Conservation (phyloP, 306 rosid species). For the Trifolium pratense region DNA sequence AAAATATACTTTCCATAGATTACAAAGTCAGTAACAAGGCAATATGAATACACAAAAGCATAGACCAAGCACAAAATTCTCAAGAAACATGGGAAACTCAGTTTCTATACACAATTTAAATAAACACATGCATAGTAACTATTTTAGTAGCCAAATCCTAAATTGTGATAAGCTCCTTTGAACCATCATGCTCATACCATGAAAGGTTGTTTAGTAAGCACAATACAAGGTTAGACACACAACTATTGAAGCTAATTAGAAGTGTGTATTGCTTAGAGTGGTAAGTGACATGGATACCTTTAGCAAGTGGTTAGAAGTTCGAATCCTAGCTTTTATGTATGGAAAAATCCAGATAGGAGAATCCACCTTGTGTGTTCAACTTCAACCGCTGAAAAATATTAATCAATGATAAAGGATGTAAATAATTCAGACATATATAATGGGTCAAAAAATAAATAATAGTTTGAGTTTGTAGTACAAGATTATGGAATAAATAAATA, state of each 20-base stretch:
- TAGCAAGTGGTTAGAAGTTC: background rate
- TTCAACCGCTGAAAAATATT: background rate
- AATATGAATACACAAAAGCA: background rate
- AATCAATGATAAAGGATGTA: background rate
- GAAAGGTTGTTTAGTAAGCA: background rate
- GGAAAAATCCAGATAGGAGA: background rate
- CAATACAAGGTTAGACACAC: background rate
- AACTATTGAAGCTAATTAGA: background rate
- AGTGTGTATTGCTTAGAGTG: background rate
- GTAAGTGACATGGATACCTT: background rate
- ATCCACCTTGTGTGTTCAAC: background rate
- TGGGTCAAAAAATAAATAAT: too few relatives aligned
- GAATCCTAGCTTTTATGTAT: background rate
- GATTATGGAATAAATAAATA: background rate
- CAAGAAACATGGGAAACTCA: background rate
- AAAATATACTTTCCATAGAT: constrained; percentile 34
- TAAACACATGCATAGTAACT: background rate
- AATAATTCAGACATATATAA: background rate
- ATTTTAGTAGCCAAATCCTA: background rate
- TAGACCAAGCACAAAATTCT: background rate
- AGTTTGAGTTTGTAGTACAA: background rate
- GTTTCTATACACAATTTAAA: background rate
- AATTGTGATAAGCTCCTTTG: background rate
- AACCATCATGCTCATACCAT: background rate
- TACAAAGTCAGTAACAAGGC: background rate